Base-by-base conservation (phyloP, 192 early-diverging fungal genomes). In the Oehlia diaphana region DNA sequence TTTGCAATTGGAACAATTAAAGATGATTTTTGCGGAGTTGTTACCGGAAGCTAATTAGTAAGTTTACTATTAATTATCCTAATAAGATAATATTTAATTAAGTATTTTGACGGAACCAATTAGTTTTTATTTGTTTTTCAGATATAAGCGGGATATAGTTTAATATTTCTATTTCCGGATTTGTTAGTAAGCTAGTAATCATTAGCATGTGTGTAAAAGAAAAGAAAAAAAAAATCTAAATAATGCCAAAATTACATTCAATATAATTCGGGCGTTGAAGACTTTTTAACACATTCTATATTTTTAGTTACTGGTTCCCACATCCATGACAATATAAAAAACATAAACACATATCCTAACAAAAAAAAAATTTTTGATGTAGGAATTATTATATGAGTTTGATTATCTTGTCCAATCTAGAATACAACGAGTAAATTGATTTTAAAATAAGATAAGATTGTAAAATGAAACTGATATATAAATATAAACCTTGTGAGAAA, bases 1-100 rank as follows among this genome's bases (percentile, higher is more conserved):
- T 94, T 94, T 87, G 95, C 95, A 31, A 96, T 96, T 76, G 96
- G 96, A 28, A 97, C 96, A 7, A 97, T 99, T 84, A 98, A 97
- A 84, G 96, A 99, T 81, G 96, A 99, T 90, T 99, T 70, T 62
- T 71, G 65, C 42, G 77, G 77, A 70, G 50, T 79, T 50, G 53
- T 58, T 58, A 58, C 53, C 6, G 53, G 53, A 58, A 58, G 53
- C 21, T 58, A 21, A 58, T 58, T 19, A 16, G 53, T 58, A 58
- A 58, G 53, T 58, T 53, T 7, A 58, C 6, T 6, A 58, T 16
- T 53, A 53, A 37, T 3, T 53, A 42, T 8, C 39, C 0, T 42
- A 42, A 7, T 42, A 42, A 8, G 6, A 8, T 42, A 7, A 42
- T 42, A 37, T 7, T 42, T 42, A 42, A 42, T 42, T 42, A 37